A percentile compares a stretch with the other conserved stretches of the same genome.
Conservation (phyloP, 2,329 filamentous ascomycete genomes). For the Aotearoamyces nothofagi region DNA sequence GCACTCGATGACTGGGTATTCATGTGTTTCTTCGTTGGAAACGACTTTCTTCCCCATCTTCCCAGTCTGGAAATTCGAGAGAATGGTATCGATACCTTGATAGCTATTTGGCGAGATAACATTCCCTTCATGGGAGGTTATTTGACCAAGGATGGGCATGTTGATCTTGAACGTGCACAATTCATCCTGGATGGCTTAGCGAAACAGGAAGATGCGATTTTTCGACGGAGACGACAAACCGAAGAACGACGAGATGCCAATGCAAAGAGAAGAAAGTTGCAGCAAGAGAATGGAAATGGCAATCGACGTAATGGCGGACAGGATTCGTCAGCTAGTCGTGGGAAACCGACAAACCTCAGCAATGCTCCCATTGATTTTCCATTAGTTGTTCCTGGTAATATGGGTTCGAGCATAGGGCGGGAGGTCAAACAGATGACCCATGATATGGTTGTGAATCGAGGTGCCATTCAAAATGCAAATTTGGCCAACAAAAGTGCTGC, state of each 20-base stretch:
- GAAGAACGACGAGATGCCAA: slow-evolving; percentile 74
- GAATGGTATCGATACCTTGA: slow-evolving; percentile 90
- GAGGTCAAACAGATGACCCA: slow-evolving; percentile 57
- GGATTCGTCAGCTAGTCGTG: slow-evolving; percentile 14
- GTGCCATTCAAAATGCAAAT: slow-evolving; percentile 50
- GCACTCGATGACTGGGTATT: slow-evolving; percentile 98
- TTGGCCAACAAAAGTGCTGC: slow-evolving; percentile 89
- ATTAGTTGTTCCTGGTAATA: slow-evolving; percentile 37
- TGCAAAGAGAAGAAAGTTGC: slow-evolving; percentile 62
- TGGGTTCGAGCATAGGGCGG: slow-evolving; percentile 33
- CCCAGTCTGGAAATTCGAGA: slow-evolving; percentile 96
- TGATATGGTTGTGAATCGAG: slow-evolving; percentile 73
- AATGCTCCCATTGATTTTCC: slow-evolving; percentile 30
- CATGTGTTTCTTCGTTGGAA: slow-evolving; percentile 97
- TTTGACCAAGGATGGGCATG: slow-evolving; percentile 85
- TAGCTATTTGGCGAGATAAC: slow-evolving; percentile 93
- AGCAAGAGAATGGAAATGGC: slow-evolving; percentile 29
- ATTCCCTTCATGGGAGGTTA: slow-evolving; percentile 87
- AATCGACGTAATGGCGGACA: slow-evolving; percentile 16
- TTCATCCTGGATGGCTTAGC: slow-evolving; percentile 77
- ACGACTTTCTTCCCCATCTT: slow-evolving; percentile 93
- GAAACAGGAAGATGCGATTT: slow-evolving; percentile 88
- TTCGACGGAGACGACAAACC: slow-evolving; percentile 70
- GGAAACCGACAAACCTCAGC: slow-evolving; percentile 10
- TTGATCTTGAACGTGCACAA: slow-evolving; percentile 77